Percentiles rank a stretch among this genome's conserved stretches.
phyloP scores from a whole-genome alignment of 495 filamentous ascomycete genomes.

The Xylaria cubensis region DNA sequence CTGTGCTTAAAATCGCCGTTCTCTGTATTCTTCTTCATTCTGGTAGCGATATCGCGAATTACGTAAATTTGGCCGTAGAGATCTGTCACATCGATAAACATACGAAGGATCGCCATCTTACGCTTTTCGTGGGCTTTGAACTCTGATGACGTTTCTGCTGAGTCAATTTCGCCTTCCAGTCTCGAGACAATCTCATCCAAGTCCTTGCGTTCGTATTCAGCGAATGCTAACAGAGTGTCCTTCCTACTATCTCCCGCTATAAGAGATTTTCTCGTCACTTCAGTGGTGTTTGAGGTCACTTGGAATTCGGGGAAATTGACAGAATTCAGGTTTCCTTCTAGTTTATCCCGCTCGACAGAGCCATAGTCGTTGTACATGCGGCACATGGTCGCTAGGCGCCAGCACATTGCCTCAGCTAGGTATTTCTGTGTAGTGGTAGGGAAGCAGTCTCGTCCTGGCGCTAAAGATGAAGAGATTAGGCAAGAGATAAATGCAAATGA shows the following conservation, averaged over 20 bases:
- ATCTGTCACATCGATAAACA: constrained; percentile 11
- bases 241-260: background rate
- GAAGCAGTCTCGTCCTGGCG: constrained; percentile 20
- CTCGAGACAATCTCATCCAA: background rate
- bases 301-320: constrained; percentile 43
- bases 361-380: constrained; percentile 54
- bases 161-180: background rate
- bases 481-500: constrained; percentile 45
- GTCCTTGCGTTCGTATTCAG: background rate
- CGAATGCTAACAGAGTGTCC: background rate
- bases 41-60: constrained; percentile 7
- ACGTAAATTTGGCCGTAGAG: constrained; percentile 14
- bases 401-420: constrained; percentile 36
- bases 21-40: background rate
- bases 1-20: background rate
- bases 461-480: constrained; percentile 33
- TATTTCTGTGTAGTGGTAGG: constrained; percentile 32
- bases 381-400: constrained; percentile 47
- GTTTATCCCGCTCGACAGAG: constrained; percentile 38
- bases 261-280: background rate
- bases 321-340: constrained; percentile 49
- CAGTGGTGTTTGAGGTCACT: background rate
- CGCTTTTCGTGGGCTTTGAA: constrained; percentile 28
- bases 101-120: constrained; percentile 9
- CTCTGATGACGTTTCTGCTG: constrained; percentile 21